Conservation (phyloP, 139 green algal species). For the Chlamydomonas schloesseri region DNA sequence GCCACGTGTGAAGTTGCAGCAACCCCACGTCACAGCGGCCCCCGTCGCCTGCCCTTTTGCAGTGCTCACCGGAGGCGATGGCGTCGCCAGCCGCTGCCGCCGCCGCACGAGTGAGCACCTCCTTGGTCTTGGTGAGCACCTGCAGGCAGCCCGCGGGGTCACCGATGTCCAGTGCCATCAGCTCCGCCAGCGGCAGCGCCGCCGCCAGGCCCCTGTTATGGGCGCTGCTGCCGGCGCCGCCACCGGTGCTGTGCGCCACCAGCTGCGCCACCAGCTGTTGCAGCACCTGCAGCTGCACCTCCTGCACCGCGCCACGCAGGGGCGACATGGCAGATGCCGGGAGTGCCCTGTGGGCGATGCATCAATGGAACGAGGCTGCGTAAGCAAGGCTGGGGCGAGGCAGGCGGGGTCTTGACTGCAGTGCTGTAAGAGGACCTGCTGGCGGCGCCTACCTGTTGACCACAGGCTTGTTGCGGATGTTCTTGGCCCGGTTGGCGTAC, state of each 20-base stretch:
- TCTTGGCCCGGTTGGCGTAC: constrained; percentile 59
- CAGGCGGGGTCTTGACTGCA: no score
- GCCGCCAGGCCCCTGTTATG: not conserved
- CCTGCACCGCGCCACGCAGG: constrained; percentile 3
- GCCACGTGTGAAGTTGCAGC: no score
- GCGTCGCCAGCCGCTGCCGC: no score
- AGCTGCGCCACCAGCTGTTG: constrained; percentile 31
- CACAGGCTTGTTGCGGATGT: constrained; percentile 67
- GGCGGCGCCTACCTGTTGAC: constrained; percentile 49
- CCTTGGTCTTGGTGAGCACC: constrained; percentile 5
- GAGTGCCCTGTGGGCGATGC: not conserved
- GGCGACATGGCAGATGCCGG: not conserved
- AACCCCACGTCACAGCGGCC: no score
- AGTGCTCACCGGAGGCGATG: no score
- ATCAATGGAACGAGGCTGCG: no score
- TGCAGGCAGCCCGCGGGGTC: constrained; percentile 24
- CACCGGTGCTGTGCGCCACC: not conserved
- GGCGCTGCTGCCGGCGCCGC: not conserved
- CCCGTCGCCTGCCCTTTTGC: no score
- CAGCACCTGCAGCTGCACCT: constrained; percentile 43
- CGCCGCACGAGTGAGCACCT: not conserved
- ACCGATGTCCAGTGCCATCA: not conserved
- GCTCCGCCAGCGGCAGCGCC: constrained; percentile 37
- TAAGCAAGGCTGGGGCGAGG: no score
- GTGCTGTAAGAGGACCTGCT: no score